These are phyloP conservation scores for Striga hermonthica DNA, from an alignment of 305 asterid species.

Conservation along the genomic window DNA sequence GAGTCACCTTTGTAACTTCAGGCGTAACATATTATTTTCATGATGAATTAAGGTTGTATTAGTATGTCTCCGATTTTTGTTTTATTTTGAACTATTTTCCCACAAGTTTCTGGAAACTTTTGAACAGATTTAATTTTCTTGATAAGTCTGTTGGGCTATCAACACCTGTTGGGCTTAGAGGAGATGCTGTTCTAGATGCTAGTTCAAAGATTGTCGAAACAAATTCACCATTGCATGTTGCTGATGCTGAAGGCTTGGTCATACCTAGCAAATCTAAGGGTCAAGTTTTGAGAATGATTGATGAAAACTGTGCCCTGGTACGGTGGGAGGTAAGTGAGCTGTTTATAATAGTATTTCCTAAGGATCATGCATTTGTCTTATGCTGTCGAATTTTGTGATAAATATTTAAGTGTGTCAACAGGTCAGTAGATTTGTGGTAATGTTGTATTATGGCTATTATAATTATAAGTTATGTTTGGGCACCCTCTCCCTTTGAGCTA, in stretches of 20 bases:
- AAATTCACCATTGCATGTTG: conserved; percentile 49
- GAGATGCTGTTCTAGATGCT: conserved; percentile 50
- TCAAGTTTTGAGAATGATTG: conserved; percentile 74
- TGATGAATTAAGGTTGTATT: neutral
- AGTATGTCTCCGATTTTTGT: neutral
- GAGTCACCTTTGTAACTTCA: neutral
- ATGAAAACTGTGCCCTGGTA: conserved; percentile 60
- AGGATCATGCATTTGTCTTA: conserved; percentile 5
- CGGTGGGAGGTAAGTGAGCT: conserved; percentile 85
- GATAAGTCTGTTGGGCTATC: conserved; percentile 79
- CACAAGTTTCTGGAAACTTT: conserved; percentile 6
- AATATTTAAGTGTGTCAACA: neutral
- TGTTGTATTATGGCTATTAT: neutral
- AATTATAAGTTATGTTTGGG: too few relatives aligned
- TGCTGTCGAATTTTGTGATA: neutral
- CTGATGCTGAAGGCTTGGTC: conserved; percentile 74
- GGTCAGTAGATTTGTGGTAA: conserved; percentile 8
- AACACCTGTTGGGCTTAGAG: conserved; percentile 62
- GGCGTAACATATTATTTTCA: neutral
- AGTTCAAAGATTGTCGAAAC: conserved; percentile 57
- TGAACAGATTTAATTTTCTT: conserved; percentile 82
- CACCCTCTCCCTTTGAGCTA: too few relatives aligned
- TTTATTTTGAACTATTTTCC: neutral
- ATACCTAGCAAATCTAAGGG: conserved; percentile 80
- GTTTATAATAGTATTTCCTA: conserved; percentile 17